These are phyloP conservation scores for Psilocybe azurescens DNA, from an alignment of 768 basidiomycete genomes.

Conservation along the genomic window DNA sequence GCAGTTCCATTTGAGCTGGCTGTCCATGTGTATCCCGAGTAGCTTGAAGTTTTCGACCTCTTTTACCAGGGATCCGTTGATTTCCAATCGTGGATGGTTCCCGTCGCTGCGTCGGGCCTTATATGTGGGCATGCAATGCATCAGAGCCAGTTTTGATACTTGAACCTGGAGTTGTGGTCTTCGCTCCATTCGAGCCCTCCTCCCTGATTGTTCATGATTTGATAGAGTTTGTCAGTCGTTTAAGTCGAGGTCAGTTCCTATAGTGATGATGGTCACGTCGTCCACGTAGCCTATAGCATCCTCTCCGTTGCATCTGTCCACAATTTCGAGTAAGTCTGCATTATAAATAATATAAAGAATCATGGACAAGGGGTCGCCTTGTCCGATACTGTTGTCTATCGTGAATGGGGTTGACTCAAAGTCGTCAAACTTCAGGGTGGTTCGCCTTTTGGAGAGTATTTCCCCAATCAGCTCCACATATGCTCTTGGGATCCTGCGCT, in stretches of 20 bases:
- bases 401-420: constrained; percentile 16
- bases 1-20: too few relatives aligned
- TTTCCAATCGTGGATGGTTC: too few relatives aligned
- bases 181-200: constrained; percentile 32
- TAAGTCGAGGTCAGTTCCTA: constrained; percentile 24
- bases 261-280: constrained; percentile 16
- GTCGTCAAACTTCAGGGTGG: constrained; percentile 22
- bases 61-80: too few relatives aligned
- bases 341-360: too few relatives aligned
- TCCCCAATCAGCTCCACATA: constrained; percentile 21
- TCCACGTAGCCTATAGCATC: constrained; percentile 35
- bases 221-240: constrained; percentile 24
- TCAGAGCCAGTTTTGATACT: constrained; percentile 34
- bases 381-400: constrained; percentile 27
- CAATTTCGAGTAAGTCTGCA: too few relatives aligned
- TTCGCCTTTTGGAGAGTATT: too few relatives aligned
- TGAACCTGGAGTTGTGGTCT: constrained; percentile 34
- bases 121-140: constrained; percentile 1
- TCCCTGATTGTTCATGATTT: constrained; percentile 29
- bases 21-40: too few relatives aligned
- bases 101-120: too few relatives aligned
- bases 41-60: too few relatives aligned
- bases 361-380: constrained; percentile 22
- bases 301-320: constrained; percentile 3
- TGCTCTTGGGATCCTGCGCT: constrained; percentile 26